phyloP scores from a whole-genome alignment of 164 flowering plant genomes.

The Sextonia rubra region DNA sequence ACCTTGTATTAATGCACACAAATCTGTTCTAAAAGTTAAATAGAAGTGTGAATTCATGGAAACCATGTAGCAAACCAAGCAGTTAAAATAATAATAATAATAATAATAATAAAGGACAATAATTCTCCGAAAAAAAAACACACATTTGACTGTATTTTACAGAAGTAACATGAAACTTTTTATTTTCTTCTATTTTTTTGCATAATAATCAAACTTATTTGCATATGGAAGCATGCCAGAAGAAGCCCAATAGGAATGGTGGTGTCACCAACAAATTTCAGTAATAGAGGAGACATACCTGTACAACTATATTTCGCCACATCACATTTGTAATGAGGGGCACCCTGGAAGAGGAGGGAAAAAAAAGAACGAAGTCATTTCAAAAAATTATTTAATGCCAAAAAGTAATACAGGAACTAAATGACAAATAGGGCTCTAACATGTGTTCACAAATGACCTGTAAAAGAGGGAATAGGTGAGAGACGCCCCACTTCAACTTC shows the following conservation, averaged over 20 bases:
- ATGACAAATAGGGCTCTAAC: too few relatives aligned
- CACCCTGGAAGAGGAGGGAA: background rate
- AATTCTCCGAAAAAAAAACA: background rate
- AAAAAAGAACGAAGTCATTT: too few relatives aligned
- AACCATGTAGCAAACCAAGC: too few relatives aligned
- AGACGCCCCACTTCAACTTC: too few relatives aligned
- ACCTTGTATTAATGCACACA: too few relatives aligned
- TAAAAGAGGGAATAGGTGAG: too few relatives aligned
- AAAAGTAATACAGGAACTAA: background rate
- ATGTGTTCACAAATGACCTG: too few relatives aligned
- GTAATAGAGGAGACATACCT: conserved; percentile 27
- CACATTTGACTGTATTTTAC: background rate
- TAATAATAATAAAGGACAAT: too few relatives aligned
- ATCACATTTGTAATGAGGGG: conserved; percentile 48
- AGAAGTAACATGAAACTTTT: background rate
- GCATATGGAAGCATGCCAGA: background rate
- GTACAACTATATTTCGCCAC: conserved; percentile 81
- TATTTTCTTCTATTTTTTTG: too few relatives aligned
- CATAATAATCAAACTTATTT: background rate
- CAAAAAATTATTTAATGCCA: background rate
- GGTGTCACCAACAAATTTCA: background rate
- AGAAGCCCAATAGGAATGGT: background rate
- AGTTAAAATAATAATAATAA: too few relatives aligned
- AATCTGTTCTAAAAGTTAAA: too few relatives aligned
- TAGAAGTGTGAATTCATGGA: too few relatives aligned